Conservation (phyloP, 108 stramenopile genomes). For the Skeletonema costatum region DNA sequence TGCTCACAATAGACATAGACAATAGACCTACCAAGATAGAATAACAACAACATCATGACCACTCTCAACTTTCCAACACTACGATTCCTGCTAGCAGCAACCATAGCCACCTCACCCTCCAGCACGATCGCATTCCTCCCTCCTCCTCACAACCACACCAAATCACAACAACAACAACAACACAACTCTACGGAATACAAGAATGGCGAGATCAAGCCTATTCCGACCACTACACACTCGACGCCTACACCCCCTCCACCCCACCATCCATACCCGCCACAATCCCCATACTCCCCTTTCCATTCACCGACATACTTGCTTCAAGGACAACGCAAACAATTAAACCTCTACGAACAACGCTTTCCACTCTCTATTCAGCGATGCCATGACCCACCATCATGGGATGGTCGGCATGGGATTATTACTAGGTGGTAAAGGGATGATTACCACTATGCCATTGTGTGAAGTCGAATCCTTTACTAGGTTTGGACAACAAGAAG, state of each 20-base stretch:
- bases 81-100: too few species aligned
- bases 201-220: constrained; percentile 46
- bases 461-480: constrained; percentile 82
- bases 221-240: constrained; percentile 29
- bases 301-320: constrained; percentile 70
- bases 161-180: too few species aligned
- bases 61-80: too few species aligned
- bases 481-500: constrained; percentile 10
- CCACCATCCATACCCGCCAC: background rate
- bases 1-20: too few species aligned
- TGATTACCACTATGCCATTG: constrained; percentile 74
- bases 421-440: constrained; percentile 43
- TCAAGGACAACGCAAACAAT: constrained; percentile 75
- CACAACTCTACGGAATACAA: background rate
- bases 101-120: too few species aligned
- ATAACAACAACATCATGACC: too few species aligned
- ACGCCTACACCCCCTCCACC: constrained; percentile 5
- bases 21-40: too few species aligned
- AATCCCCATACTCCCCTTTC: constrained; percentile 79
- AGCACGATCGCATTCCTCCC: too few species aligned
- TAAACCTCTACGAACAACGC: constrained; percentile 80
- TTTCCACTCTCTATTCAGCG: constrained; percentile 75
- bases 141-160: too few species aligned
- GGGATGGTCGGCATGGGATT: constrained; percentile 84
- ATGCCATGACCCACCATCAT: constrained; percentile 63